Evolutionary conservation across 345 rosid genomes (phyloP).

Genomic region (Nasturtium officinale): DNA sequence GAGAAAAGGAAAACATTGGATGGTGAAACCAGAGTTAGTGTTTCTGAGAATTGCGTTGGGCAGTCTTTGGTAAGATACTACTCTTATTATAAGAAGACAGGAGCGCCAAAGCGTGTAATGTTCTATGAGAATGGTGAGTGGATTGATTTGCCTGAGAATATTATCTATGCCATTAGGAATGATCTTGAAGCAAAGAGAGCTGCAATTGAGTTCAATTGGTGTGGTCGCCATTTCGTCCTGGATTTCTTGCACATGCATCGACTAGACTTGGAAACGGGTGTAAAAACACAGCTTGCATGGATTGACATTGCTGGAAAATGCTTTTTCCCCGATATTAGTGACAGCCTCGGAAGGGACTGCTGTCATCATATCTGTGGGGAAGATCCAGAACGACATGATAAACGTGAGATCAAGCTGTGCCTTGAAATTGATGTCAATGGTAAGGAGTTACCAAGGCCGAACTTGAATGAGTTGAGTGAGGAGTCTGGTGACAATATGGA

Average conservation of each 20-base stretch:
- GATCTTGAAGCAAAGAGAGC: slow-evolving; percentile 74
- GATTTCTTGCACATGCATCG: slow-evolving; percentile 83
- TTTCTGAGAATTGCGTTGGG: slow-evolving; percentile 40
- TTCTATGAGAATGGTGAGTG: slow-evolving; percentile 68
- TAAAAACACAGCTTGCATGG: slow-evolving; percentile 78
- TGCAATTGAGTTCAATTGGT: slow-evolving; percentile 53
- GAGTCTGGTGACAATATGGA: slow-evolving; percentile 53
- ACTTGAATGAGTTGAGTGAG: slow-evolving; percentile 59
- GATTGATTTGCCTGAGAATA: slow-evolving; percentile 61
- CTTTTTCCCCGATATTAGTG: slow-evolving; percentile 74
- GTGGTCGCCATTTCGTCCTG: slow-evolving; percentile 54
- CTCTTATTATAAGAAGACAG: slow-evolving; percentile 66
- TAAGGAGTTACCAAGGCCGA: slow-evolving; percentile 48
- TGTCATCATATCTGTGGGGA: slow-evolving; percentile 45
- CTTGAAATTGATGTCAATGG: slow-evolving; percentile 77
- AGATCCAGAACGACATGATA: slow-evolving; percentile 43
- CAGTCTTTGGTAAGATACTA: slow-evolving; percentile 61
- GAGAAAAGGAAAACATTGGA: slow-evolving; percentile 55
- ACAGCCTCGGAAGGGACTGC: slow-evolving; percentile 37
- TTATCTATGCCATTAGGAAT: slow-evolving; percentile 47
- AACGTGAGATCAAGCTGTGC: slow-evolving; percentile 71
- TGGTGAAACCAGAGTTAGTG: slow-evolving; percentile 38
- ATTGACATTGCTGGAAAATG: slow-evolving; percentile 78
- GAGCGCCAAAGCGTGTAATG: slow-evolving; percentile 74
- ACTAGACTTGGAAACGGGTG: slow-evolving; percentile 64